Conservation (phyloP, 2,329 filamentous ascomycete genomes). For the Colletotrichum sp. region DNA sequence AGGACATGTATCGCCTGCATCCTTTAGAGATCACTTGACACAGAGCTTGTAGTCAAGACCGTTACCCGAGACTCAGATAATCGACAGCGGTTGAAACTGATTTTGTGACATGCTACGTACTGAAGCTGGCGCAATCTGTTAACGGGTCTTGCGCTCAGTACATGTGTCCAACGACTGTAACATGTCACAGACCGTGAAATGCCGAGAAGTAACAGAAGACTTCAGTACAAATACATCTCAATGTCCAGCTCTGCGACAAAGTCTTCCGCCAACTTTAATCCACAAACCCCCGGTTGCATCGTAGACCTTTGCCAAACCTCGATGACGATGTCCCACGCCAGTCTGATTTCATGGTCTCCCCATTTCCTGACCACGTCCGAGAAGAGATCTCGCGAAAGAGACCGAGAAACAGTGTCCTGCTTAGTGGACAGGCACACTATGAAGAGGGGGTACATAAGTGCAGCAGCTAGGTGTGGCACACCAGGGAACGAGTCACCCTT, state of each 20-base stretch:
- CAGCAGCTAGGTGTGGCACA: neutral
- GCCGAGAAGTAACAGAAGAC: accelerated
- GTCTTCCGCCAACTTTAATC: neutral
- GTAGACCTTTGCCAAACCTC: neutral
- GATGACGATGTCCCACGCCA: neutral
- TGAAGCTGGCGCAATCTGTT: accelerated
- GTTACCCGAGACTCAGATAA: neutral
- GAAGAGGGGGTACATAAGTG: neutral
- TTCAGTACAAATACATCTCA: neutral
- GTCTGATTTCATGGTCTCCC: neutral
- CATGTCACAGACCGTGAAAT: accelerated
- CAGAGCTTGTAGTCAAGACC: neutral
- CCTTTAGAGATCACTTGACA: neutral
- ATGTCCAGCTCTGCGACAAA: neutral
- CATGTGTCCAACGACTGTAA: neutral
- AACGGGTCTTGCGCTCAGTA: accelerated
- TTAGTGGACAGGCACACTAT: neutral
- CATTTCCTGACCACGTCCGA: neutral
- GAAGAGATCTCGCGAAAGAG: neutral
- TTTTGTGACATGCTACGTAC: accelerated
- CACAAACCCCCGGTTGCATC: neutral
- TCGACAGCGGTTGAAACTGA: accelerated
- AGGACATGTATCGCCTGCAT: neutral
- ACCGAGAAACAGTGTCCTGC: neutral
- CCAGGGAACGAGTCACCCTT: neutral